Evolutionary conservation across 208 protist species (phyloP).

Genomic region (Tritrichomonas musculus): DNA sequence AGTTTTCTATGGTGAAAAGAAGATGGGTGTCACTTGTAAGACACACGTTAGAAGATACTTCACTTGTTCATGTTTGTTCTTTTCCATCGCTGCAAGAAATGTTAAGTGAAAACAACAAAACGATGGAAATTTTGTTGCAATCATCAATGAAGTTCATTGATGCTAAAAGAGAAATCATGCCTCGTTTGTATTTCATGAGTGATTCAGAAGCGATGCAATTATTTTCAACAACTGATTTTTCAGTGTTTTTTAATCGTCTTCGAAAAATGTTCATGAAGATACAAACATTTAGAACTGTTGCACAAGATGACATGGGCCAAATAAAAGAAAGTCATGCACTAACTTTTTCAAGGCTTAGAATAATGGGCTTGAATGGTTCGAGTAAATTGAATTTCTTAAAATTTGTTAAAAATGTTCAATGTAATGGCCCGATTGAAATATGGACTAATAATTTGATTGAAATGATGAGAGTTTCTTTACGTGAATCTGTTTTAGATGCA

Average conservation of each 20-base stretch:
- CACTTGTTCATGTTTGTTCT: not conserved
- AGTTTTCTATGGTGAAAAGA: not conserved
- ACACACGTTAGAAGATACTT: not conserved
- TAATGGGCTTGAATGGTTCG: not conserved
- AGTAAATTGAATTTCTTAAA: not conserved
- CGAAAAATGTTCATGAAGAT: slow-evolving; percentile 23
- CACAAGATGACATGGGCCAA: not conserved
- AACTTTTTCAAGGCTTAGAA: not conserved
- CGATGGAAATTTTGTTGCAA: not conserved
- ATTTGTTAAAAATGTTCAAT: not conserved
- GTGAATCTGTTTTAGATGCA: not conserved
- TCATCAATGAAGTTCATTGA: not conserved
- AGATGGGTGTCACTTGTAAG: not conserved
- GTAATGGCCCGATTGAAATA: not conserved
- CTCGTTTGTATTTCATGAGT: not conserved
- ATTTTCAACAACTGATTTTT: slow-evolving; percentile 21
- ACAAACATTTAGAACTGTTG: not conserved
- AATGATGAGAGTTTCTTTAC: not conserved
- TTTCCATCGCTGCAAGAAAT: not conserved
- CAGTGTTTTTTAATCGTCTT: not conserved
- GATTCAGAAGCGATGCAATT: not conserved
- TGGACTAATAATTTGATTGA: not conserved
- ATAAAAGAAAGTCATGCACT: not conserved
- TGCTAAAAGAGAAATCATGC: not conserved
- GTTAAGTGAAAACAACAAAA: slow-evolving; percentile 12